A percentile compares a stretch with the other conserved stretches of the same genome.
phyloP scores from a whole-genome alignment of 1,284 basidiomycete species.

The Xerocomus cyaneibrunnescens region DNA sequence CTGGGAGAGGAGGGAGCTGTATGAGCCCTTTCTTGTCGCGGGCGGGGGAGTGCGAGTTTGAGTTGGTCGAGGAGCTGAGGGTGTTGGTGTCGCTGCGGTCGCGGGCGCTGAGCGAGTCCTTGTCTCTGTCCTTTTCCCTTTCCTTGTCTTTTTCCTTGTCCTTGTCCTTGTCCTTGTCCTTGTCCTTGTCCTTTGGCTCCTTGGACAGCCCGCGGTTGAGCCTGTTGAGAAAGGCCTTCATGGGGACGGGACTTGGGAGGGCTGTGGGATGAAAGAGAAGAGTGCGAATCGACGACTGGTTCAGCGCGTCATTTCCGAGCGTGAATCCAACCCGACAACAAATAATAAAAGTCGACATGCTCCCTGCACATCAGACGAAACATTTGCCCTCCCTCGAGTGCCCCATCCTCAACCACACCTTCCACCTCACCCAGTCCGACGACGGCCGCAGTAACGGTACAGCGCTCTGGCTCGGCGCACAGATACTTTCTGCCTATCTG shows the following conservation, averaged over 20 bases:
- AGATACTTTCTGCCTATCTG: constrained; percentile 69
- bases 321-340: constrained; percentile 1
- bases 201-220: constrained; percentile 68
- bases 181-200: constrained; percentile 55
- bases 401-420: constrained; percentile 41
- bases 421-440: constrained; percentile 55
- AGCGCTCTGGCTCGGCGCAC: constrained; percentile 85
- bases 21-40: constrained; percentile 62
- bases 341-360: not conserved
- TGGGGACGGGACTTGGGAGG: constrained; percentile 40
- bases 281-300: constrained; percentile 12
- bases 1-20: constrained; percentile 53
- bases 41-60: constrained; percentile 27
- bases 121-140: constrained; percentile 30
- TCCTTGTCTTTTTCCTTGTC: constrained; percentile 27
- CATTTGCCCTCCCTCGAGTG: constrained; percentile 54
- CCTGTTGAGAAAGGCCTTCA: constrained; percentile 79
- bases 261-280: constrained; percentile 3
- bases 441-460: constrained; percentile 75
- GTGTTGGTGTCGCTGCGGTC: constrained; percentile 37
- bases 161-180: constrained; percentile 48
- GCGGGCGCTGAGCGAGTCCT: constrained; percentile 28
- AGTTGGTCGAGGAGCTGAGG: constrained; percentile 31
- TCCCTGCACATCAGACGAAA: constrained; percentile 68
- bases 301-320: constrained; percentile 27